Conservation (phyloP, 768 basidiomycete species). For the Rhizopogon sp. region DNA sequence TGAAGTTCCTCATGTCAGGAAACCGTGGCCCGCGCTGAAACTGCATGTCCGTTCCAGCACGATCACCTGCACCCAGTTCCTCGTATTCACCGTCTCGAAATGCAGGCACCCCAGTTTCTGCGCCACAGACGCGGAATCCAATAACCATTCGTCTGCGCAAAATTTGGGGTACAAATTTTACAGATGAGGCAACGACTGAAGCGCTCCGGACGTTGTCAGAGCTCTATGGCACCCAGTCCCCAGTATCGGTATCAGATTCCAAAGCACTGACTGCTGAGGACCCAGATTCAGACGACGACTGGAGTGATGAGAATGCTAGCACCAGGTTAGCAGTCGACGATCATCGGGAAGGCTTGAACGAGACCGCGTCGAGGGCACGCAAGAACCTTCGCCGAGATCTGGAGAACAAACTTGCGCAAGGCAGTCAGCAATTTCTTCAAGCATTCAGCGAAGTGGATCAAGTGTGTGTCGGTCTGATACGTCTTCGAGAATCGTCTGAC, state of each 20-base stretch:
- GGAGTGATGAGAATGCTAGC: slow-evolving; percentile 15
- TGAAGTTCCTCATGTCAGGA: neutral
- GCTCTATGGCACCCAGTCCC: slow-evolving; percentile 47
- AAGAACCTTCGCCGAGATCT: slow-evolving; percentile 81
- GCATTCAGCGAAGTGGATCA: slow-evolving; percentile 88
- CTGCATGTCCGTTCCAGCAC: neutral
- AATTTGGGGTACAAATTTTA: slow-evolving; percentile 76
- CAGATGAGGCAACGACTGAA: slow-evolving; percentile 72
- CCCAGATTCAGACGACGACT: slow-evolving; percentile 29
- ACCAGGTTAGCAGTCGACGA: slow-evolving; percentile 8
- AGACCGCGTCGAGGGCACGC: slow-evolving; percentile 68
- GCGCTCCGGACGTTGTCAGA: slow-evolving; percentile 81
- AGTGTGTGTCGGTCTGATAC: slow-evolving; percentile 44
- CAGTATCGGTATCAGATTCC: slow-evolving; percentile 9
- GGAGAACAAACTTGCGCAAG: slow-evolving; percentile 76
- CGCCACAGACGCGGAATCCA: slow-evolving; percentile 48
- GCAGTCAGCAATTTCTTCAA: slow-evolving; percentile 75
- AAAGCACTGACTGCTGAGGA: slow-evolving; percentile 19
- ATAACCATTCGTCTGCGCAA: slow-evolving; percentile 88
- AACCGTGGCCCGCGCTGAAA: neutral
- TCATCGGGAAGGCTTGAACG: slow-evolving; percentile 39
- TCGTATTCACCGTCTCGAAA: slow-evolving; percentile 5
- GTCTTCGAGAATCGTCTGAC: neutral
- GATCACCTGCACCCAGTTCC: slow-evolving; percentile 1
- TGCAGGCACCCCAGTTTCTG: slow-evolving; percentile 4